A percentile compares a stretch with the other conserved stretches of the same genome.
These are phyloP conservation scores for Escovopsis sp. DNA, from an alignment of 2,329 filamentous ascomycete genomes.

Conservation along the genomic window DNA sequence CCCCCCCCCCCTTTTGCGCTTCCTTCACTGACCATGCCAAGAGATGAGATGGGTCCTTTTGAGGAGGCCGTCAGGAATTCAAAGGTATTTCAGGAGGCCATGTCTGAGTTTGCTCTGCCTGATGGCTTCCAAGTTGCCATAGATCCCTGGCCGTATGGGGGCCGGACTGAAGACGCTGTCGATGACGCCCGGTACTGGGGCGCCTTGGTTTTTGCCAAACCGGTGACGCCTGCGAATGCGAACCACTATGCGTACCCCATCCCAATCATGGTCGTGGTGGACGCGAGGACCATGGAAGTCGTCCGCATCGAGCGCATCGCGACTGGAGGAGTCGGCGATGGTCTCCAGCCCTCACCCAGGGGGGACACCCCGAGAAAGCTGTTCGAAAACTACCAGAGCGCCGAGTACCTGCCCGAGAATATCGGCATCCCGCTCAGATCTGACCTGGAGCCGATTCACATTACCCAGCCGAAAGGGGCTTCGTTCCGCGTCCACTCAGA, in stretches of 20 bases:
- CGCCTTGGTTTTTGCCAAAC: slow-evolving; percentile 31
- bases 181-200: slow-evolving; percentile 31
- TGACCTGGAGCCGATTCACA: slow-evolving; percentile 54
- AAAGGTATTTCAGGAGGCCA: slow-evolving; percentile 29
- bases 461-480: slow-evolving; percentile 54
- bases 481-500: slow-evolving; percentile 44
- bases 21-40: slow-evolving; percentile 7
- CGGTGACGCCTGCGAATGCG: slow-evolving; percentile 33
- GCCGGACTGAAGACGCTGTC: slow-evolving; percentile 22
- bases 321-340: slow-evolving; percentile 30
- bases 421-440: slow-evolving; percentile 30
- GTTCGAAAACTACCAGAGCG: slow-evolving; percentile 25
- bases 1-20: background rate
- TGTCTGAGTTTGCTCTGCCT: slow-evolving; percentile 32
- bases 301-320: slow-evolving; percentile 44
- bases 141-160: slow-evolving; percentile 55
- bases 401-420: slow-evolving; percentile 37
- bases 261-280: slow-evolving; percentile 45
- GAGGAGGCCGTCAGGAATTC: slow-evolving; percentile 27
- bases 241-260: slow-evolving; percentile 50
- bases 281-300: slow-evolving; percentile 38
- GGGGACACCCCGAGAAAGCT: slow-evolving; percentile 28
- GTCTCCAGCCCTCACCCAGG: slow-evolving; percentile 21
- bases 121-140: slow-evolving; percentile 28
- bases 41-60: slow-evolving; percentile 26